These are phyloP conservation scores for Fusarium xylarioides DNA, from an alignment of 2,329 filamentous ascomycete genomes.

Conservation along the genomic window DNA sequence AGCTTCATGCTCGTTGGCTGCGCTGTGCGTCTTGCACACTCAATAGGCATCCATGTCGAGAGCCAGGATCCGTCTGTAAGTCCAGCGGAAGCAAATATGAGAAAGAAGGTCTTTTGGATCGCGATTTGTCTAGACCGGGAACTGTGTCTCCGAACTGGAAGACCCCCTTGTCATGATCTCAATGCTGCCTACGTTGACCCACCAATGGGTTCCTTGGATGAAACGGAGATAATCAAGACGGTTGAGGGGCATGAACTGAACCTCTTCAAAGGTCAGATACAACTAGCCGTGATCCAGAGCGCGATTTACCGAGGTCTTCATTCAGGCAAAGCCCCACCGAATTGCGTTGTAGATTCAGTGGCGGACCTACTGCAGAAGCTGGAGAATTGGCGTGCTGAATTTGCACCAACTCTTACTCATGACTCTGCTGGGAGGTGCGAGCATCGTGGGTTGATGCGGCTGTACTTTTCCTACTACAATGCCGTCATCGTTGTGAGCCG, in stretches of 20 bases:
- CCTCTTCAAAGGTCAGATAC: background rate
- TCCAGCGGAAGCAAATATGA: background rate
- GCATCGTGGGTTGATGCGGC: background rate
- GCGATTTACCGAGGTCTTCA: background rate
- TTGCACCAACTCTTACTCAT: background rate
- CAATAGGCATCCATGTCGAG: background rate
- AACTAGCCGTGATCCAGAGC: background rate
- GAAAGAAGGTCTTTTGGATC: background rate
- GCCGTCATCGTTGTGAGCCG: background rate
- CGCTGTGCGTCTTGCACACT: background rate
- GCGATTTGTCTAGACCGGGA: background rate
- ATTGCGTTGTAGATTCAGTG: background rate
- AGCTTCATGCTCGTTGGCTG: background rate
- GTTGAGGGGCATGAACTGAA: background rate
- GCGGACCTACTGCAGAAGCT: background rate
- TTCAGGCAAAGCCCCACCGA: background rate
- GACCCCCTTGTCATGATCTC: background rate
- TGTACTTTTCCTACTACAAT: background rate
- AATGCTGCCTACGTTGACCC: background rate
- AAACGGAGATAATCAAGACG: background rate
- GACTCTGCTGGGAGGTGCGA: background rate
- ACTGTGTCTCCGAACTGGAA: background rate
- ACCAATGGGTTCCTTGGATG: background rate
- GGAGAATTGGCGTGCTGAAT: background rate
- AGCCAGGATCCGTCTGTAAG: background rate